Base-by-base conservation (phyloP, 257 asterid species). In the Plantago major region DNA sequence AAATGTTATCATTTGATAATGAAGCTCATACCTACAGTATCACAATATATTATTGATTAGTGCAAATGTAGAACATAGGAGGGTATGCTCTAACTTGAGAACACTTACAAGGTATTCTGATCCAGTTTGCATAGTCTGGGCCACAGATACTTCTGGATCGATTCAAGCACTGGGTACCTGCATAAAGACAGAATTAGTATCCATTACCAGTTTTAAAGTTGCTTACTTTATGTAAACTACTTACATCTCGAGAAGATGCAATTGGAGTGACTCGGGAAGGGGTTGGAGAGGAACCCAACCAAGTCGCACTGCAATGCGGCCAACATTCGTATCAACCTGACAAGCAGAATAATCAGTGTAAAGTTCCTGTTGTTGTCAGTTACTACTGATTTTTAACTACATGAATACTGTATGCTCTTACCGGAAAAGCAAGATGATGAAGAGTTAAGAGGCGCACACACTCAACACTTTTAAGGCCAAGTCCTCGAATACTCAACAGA, bases 211-310 rank as follows among this genome's bases (percentile, higher is more conserved):
- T 14, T 13, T 15, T 70, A 43, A 5, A 15, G 55, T 58, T 60
- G 28, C 26, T 50, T 46, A 50, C 28, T 68, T 52, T 46, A 63
- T 10, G 16, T 51, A 17, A 64, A 66, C 49, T 60, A 78, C 97
- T 89, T 73, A 92, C 99, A 86, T 69, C 73, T 92, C 97, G 73
- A 92, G 99, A 57, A 89, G 97, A 85, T 92, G 99, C 83, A 89
- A 70, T 51, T 89, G 97, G 58, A 92, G 82, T 51, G 93, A 76
- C 78, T 92, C 99, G 3, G 99, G 99, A 55, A 92, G 96, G 51
- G 96, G 97, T 69, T 79, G 99, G 42, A 92, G 90, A 74, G 99
- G 99, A 66, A 92, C 99, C 99, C 99, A 92, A 55, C 99, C 99
- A 46, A 92, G 90, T 62, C 99, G 84, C 70, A 89, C 97, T 44